These are phyloP conservation scores for Suillus luteus DNA, from an alignment of 768 basidiomycete species.

Conservation along the genomic window DNA sequence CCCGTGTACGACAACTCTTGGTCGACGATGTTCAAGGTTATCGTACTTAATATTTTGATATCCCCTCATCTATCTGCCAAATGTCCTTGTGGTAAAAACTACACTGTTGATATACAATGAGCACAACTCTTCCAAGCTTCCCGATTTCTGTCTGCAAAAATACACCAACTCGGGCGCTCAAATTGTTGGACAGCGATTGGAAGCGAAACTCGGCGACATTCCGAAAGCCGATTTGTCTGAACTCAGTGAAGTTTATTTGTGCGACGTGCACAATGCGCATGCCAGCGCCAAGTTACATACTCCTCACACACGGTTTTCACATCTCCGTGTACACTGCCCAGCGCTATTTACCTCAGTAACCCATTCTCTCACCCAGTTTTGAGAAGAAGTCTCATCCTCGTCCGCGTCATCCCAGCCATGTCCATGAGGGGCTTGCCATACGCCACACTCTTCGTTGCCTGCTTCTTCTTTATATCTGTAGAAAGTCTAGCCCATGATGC, in stretches of 20 bases:
- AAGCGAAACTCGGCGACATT: neutral
- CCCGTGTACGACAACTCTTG: neutral
- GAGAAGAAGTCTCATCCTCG: neutral
- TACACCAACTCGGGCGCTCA: neutral
- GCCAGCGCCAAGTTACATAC: neutral
- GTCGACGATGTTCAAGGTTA: neutral
- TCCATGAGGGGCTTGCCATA: neutral
- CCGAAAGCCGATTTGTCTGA: neutral
- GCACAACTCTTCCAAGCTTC: too few relatives aligned
- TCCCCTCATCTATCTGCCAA: neutral
- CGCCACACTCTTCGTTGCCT: neutral
- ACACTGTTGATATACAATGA: neutral
- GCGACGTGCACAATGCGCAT: neutral
- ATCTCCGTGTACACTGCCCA: neutral
- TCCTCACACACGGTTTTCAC: constrained; percentile 4
- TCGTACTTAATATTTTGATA: neutral
- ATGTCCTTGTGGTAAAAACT: neutral
- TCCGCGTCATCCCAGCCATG: neutral
- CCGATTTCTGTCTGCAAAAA: neutral
- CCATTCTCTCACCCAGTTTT: neutral
- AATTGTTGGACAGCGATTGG: too few relatives aligned
- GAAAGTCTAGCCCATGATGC: neutral
- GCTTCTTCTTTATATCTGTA: neutral
- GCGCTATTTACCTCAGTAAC: neutral
- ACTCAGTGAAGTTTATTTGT: neutral